These are phyloP conservation scores for Xylariaceae sp. DNA, from an alignment of 2,329 filamentous ascomycete species.

Conservation along the genomic window DNA sequence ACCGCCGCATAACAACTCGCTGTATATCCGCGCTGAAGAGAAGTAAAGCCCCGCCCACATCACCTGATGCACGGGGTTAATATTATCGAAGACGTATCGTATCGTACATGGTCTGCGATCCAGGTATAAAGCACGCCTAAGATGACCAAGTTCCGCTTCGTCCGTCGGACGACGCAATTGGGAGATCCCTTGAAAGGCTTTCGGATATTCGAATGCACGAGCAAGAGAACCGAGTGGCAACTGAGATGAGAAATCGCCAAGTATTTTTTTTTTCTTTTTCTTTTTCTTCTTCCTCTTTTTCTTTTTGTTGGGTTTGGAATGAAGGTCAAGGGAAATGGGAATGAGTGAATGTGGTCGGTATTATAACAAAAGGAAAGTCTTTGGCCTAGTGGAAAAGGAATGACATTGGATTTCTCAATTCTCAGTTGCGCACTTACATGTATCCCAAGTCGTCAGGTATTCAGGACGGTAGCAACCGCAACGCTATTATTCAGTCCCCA, in stretches of 20 bases:
- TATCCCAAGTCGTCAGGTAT: conserved; percentile 9
- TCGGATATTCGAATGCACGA: conserved; percentile 1
- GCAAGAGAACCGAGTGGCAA: conserved; percentile 8
- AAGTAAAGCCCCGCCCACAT: conserved; percentile 14
- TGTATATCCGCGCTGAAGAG: conserved; percentile 25
- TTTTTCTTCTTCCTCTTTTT: conserved; percentile 17
- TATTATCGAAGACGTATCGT: conserved; percentile 11
- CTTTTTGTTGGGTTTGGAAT: conserved; percentile 22
- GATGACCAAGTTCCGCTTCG: conserved; percentile 1
- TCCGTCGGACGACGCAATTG: background rate
- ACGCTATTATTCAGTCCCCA: conserved; percentile 27
- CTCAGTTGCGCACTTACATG: conserved; percentile 11
- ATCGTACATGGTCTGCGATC: conserved; percentile 16
- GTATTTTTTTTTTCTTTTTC: background rate
- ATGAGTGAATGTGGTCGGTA: conserved; percentile 32
- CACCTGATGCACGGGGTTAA: conserved; percentile 7
- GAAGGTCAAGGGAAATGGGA: conserved; percentile 28
- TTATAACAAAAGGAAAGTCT: conserved; percentile 22
- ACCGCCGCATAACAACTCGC: conserved; percentile 23
- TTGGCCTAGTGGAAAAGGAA: conserved; percentile 22
- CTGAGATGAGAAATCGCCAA: conserved; percentile 20
- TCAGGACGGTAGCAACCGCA: conserved; percentile 6
- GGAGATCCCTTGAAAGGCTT: background rate
- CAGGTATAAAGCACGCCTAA: conserved; percentile 5
- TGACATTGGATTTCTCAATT: conserved; percentile 27